A percentile compares a stretch with the other conserved stretches of the same genome.
phyloP scores from a whole-genome alignment of 1,284 basidiomycete genomes.

The Somion occarium region DNA sequence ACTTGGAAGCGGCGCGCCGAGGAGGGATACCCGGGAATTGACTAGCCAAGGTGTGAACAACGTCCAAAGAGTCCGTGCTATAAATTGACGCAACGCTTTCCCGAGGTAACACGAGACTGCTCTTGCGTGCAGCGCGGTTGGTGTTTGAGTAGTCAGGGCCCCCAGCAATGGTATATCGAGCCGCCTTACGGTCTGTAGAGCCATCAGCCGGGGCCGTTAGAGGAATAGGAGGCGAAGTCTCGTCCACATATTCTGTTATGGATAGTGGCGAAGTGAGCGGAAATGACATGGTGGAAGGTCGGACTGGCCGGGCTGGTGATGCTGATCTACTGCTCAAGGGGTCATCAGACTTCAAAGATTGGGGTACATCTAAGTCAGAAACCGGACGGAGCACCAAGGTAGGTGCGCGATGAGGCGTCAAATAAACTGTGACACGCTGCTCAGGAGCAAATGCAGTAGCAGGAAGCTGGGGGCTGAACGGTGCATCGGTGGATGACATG shows the following conservation, averaged over 20 bases:
- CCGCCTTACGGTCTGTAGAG: background rate
- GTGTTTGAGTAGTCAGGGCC: background rate
- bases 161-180: constrained; percentile 4
- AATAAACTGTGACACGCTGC: constrained; percentile 54
- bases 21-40: constrained; percentile 8
- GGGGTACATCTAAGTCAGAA: constrained; percentile 46
- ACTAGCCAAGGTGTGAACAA: background rate
- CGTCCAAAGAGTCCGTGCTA: constrained; percentile 1
- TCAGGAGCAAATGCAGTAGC: constrained; percentile 11
- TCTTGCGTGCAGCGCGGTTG: background rate
- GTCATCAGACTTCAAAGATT: background rate
- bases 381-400: constrained; percentile 54
- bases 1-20: background rate
- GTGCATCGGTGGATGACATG: too few relatives aligned
- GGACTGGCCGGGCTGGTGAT: background rate
- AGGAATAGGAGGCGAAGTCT: background rate
- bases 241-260: background rate
- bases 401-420: constrained; percentile 45
- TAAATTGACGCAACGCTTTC: background rate
- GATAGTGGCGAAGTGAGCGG: background rate
- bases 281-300: background rate
- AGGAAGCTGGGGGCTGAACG: background rate
- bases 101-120: constrained; percentile 2
- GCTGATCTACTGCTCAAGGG: background rate
- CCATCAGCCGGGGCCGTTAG: background rate